Evolutionary conservation across 306 rosid genomes (phyloP), one percentile per base, ranked within the genome.

Genomic region (Prinsepia uniflora): DNA sequence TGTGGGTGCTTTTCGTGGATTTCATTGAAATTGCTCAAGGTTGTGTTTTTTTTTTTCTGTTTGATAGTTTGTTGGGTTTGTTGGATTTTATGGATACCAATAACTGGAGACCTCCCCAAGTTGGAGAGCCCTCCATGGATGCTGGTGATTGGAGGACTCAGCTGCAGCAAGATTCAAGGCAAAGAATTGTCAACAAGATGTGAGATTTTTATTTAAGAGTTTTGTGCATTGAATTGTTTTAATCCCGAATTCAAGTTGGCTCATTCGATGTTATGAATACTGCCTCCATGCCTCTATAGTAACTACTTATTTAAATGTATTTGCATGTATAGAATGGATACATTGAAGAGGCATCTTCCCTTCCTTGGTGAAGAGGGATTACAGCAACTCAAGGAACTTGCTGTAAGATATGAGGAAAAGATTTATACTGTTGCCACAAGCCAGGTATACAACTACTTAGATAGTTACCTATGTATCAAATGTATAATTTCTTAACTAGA

Each of bases 341-440:
- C 88, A 0, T 74, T 88, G 68, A 83, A 82, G 83, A 89, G 75
- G 83, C 87, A 86, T 74, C 78, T 88, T 71, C 92, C 92, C 6
- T 68, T 79, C 76, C 63, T 85, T 53, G 96, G 86, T 68, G 67
- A 77, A 24, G 95, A 83, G 5, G 94, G 96, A 71, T 65, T 89
- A 60, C 78, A 4, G 56, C 87, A 87, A 76, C 89, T 92, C 54
- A 75, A 34, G 65, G 83, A 81, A 77, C 84, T 89, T 70, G 96
- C 96, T 67, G 80, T 76, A 73, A 89, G 89, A 77, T 92, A 89
- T 79, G 92, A 92, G 79, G 96, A 89, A 46, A 92, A 88, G 82
- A 83, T 89, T 76, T 88, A 73, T 75, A 10, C 73, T 63, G 85
- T 82, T 59, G 90, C 96, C 58, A 76, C 81, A 57, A 85, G 71